A percentile compares a stretch with the other conserved stretches of the same genome.
Conservation (phyloP, 257 asterid species). For the Scutellaria galericulata region DNA sequence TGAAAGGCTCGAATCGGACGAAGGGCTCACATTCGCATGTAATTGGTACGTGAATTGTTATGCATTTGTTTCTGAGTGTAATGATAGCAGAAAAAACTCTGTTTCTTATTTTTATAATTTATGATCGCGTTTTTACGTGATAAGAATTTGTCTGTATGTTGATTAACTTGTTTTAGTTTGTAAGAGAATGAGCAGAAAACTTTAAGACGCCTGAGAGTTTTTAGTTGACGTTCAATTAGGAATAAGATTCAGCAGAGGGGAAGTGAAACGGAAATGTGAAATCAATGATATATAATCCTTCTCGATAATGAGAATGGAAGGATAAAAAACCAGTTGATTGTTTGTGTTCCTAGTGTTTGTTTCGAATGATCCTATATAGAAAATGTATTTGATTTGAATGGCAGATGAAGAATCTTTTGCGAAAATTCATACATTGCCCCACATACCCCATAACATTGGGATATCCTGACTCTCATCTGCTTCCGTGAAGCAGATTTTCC, state of each 20-base stretch:
- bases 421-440: not conserved
- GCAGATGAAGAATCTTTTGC: not conserved
- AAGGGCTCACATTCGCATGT: slow-evolving; percentile 44
- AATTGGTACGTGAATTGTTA: slow-evolving; percentile 34
- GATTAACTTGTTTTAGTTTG: slow-evolving; percentile 9
- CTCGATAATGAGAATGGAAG: not conserved
- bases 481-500: not conserved
- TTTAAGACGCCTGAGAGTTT: not conserved
- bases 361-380: not conserved
- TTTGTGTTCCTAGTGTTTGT: not conserved
- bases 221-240: slow-evolving; percentile 12
- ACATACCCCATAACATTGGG: not conserved
- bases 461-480: slow-evolving; percentile 4
- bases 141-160: not conserved
- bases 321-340: not conserved
- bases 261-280: slow-evolving; percentile 7
- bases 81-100: slow-evolving; percentile 6
- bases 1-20: slow-evolving; percentile 22
- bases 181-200: not conserved
- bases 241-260: not conserved
- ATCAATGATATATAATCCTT: not conserved
- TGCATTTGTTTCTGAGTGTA: slow-evolving; percentile 22
- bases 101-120: slow-evolving; percentile 5
- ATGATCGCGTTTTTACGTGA: slow-evolving; percentile 14
- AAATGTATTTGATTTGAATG: not conserved